Evolutionary conservation across 2,329 filamentous ascomycete species (phyloP).

Genomic region (Pseudohalonectria lignicola): DNA sequence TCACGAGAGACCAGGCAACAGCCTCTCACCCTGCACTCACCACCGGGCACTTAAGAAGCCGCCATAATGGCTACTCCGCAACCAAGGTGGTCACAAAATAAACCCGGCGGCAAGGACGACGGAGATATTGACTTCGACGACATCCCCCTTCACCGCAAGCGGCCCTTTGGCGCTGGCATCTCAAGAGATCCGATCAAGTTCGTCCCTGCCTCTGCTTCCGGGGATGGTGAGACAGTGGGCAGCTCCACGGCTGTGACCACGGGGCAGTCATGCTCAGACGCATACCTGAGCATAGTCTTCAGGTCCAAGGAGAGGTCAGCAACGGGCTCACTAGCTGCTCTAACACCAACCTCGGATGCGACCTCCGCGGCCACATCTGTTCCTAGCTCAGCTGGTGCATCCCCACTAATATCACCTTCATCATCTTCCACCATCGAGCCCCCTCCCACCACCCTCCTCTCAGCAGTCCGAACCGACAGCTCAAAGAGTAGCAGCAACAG

Average conservation of each 20-base stretch:
- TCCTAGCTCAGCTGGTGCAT: too few relatives aligned
- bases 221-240: constrained; percentile 14
- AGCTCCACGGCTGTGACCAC: constrained; percentile 7
- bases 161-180: constrained; percentile 45
- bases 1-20: too few relatives aligned
- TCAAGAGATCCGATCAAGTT: constrained; percentile 44
- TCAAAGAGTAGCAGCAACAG: too few relatives aligned
- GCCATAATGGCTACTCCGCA: not conserved
- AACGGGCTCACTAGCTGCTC: too few relatives aligned
- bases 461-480: too few relatives aligned
- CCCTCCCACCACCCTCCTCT: constrained; percentile 10
- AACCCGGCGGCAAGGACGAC: too few relatives aligned
- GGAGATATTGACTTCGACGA: constrained; percentile 29
- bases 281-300: constrained; percentile 59
- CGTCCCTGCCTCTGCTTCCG: constrained; percentile 37
- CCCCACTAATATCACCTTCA: too few relatives aligned
- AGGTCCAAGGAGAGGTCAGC: constrained; percentile 1
- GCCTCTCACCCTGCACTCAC: too few relatives aligned
- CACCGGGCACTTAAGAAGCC: too few relatives aligned
- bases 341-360: too few relatives aligned
- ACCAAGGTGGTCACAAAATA: too few relatives aligned
- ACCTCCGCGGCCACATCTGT: too few relatives aligned
- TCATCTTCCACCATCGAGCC: constrained; percentile 32
- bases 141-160: constrained; percentile 39
- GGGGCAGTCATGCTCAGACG: constrained; percentile 35